Evolutionary conservation across 1,139 yeast genomes (phyloP).

Genomic region (Nakaseomyces delphensis): DNA sequence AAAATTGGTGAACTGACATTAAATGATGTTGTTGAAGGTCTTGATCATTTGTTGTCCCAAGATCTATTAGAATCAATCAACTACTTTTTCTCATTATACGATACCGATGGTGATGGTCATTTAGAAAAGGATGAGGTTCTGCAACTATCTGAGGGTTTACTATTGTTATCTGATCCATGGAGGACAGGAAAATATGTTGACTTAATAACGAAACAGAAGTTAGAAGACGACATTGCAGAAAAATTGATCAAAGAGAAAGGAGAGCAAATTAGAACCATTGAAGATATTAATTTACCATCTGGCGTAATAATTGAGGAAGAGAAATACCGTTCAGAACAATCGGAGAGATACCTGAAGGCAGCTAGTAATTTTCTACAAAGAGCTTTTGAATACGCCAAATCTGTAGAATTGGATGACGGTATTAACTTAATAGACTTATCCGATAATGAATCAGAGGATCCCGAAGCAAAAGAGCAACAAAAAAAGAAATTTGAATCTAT

Average conservation of each 20-base stretch:
- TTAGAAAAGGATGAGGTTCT: conserved; percentile 74
- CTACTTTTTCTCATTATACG: conserved; percentile 71
- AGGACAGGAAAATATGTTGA: conserved; percentile 59
- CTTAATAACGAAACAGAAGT: conserved; percentile 47
- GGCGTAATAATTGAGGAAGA: conserved; percentile 56
- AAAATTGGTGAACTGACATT: conserved; percentile 50
- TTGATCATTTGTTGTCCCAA: conserved; percentile 57
- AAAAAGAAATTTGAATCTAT: conserved; percentile 35
- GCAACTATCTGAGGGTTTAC: conserved; percentile 75
- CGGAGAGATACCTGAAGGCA: conserved; percentile 74
- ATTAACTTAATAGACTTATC: conserved; percentile 36
- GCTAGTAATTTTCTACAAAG: conserved; percentile 82
- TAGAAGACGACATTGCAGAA: conserved; percentile 60
- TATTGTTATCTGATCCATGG: conserved; percentile 79
- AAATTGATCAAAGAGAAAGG: conserved; percentile 36
- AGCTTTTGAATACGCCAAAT: conserved; percentile 85
- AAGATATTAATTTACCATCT: conserved; percentile 45
- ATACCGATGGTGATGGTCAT: conserved; percentile 48
- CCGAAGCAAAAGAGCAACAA: conserved; percentile 27
- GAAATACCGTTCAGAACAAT: conserved; percentile 57
- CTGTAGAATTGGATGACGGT: conserved; percentile 43
- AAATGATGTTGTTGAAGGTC: conserved; percentile 62
- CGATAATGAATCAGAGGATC: conserved; percentile 28
- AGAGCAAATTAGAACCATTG: conserved; percentile 26
- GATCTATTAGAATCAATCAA: conserved; percentile 77